Percentiles rank a stretch among this genome's conserved stretches.
phyloP scores from a whole-genome alignment of 345 rosid species.

The Rhizophora apiculata region DNA sequence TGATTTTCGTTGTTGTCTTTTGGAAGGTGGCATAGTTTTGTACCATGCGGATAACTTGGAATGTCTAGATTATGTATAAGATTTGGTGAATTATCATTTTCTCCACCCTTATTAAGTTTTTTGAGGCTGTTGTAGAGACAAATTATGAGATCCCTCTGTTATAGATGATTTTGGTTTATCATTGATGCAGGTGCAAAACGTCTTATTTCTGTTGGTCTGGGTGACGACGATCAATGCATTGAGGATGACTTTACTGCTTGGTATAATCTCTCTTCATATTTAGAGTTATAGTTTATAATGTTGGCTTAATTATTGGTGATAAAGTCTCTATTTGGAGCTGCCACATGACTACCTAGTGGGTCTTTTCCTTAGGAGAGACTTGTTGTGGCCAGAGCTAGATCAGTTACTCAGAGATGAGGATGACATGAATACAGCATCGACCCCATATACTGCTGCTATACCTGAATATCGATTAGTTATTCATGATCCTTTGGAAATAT shows the following conservation, averaged over 20 bases:
- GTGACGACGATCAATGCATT: slow-evolving; percentile 91
- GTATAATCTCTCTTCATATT: slow-evolving; percentile 5
- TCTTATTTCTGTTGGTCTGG: slow-evolving; percentile 72
- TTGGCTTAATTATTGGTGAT: slow-evolving; percentile 5
- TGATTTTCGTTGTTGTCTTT: background rate
- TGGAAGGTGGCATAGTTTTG: background rate
- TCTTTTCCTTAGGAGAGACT: slow-evolving; percentile 57
- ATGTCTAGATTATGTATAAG: background rate
- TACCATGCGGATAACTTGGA: background rate
- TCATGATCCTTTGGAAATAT: slow-evolving; percentile 46
- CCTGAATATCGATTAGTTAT: slow-evolving; percentile 77
- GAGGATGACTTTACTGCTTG: slow-evolving; percentile 81
- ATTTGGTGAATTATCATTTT: background rate
- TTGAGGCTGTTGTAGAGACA: background rate
- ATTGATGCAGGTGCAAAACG: slow-evolving; percentile 68
- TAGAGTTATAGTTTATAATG: background rate
- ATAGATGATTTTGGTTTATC: background rate
- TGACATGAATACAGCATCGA: slow-evolving; percentile 55
- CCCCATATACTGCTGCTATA: slow-evolving; percentile 88
- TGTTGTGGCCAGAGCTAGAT: slow-evolving; percentile 83
- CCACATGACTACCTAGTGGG: background rate
- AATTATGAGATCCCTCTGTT: background rate
- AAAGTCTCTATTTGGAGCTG: background rate
- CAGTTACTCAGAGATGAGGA: slow-evolving; percentile 74
- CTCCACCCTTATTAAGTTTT: background rate